Percentiles rank a stretch among this genome's conserved stretches.
Conservation (phyloP, 805 yeast genomes). For the Teunomyces tritomae region DNA sequence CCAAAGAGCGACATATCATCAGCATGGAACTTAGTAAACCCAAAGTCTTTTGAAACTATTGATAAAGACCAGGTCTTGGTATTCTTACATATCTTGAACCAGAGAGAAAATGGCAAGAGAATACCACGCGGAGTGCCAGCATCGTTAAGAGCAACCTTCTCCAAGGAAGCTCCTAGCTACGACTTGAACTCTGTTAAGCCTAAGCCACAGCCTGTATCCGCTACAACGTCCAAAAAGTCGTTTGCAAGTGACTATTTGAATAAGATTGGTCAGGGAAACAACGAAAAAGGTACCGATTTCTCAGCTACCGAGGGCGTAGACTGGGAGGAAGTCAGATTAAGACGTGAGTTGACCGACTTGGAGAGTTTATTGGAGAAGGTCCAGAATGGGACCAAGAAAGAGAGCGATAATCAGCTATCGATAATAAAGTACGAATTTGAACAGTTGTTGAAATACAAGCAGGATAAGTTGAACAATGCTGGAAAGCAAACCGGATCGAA, state of each 20-base stretch:
- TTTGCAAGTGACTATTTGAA: constrained; percentile 57
- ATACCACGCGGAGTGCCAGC: constrained; percentile 96
- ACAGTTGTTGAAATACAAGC: constrained; percentile 76
- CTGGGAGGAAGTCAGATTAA: constrained; percentile 87
- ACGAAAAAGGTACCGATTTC: constrained; percentile 63
- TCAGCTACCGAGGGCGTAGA: constrained; percentile 74
- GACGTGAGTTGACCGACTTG: constrained; percentile 72
- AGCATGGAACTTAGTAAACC: constrained; percentile 95
- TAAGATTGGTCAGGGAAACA: constrained; percentile 52
- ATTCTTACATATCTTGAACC: constrained; percentile 86
- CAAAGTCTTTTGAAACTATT: constrained; percentile 79
- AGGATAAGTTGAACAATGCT: constrained; percentile 45
- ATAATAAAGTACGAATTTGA: constrained; percentile 64
- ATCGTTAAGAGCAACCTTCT: constrained; percentile 84
- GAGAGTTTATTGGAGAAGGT: constrained; percentile 65
- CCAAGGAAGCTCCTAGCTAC: constrained; percentile 77
- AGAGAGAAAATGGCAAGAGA: constrained; percentile 78
- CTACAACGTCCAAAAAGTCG: constrained; percentile 18
- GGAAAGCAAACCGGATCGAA: constrained; percentile 14
- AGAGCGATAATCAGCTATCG: constrained; percentile 25
- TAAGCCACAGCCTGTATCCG: constrained; percentile 3
- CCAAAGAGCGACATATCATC: constrained; percentile 82
- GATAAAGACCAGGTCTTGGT: constrained; percentile 92
- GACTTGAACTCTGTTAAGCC: constrained; percentile 38
- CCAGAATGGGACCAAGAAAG: constrained; percentile 19